phyloP scores from a whole-genome alignment of 345 rosid genomes.

The Turnera subulata region DNA sequence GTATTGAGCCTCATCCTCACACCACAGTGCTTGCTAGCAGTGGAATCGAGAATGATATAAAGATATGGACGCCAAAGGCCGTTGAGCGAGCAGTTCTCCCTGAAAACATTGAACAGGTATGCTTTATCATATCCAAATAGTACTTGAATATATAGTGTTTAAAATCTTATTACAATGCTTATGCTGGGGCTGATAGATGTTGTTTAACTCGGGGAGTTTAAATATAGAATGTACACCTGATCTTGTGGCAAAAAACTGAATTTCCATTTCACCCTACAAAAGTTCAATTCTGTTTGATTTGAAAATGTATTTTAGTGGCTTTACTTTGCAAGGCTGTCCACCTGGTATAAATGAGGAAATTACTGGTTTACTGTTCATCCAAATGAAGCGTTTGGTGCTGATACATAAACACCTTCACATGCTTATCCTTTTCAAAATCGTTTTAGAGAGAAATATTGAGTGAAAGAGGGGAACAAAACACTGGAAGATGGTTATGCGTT shows the following conservation, averaged over 20 bases:
- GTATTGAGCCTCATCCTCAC: constrained; percentile 81
- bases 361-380: no score
- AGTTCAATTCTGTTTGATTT: background rate
- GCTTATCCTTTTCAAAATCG: background rate
- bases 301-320: background rate
- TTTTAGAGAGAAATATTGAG: background rate
- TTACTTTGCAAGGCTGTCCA: background rate
- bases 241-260: background rate
- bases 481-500: no score
- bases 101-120: constrained; percentile 63
- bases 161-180: background rate
- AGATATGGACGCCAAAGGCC: constrained; percentile 80
- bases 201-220: background rate
- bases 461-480: no score
- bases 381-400: background rate
- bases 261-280: background rate
- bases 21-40: constrained; percentile 68
- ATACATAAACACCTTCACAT: background rate
- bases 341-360: background rate
- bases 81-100: constrained; percentile 65
- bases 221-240: background rate
- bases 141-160: background rate
- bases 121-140: background rate
- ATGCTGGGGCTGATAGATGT: background rate
- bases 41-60: constrained; percentile 79